Evolutionary conservation across 331 rosid genomes (phyloP), one percentile per base, ranked within the genome.

Genomic region (Malus hybrid): DNA sequence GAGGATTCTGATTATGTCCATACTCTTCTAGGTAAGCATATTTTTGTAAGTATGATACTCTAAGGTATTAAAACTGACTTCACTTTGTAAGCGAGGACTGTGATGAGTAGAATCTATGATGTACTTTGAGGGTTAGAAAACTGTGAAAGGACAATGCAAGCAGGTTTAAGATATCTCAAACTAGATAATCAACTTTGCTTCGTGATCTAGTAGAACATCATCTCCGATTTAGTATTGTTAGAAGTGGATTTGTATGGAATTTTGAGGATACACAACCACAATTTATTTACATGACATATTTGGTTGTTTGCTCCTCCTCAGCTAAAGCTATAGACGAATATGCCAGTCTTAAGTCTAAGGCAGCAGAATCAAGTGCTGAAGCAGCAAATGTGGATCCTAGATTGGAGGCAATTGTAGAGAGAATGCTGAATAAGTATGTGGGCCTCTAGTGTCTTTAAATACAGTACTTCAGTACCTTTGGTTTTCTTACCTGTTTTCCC

Each of bases 241-340:
- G 29, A 52, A 44, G 52, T 59, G 34, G 67, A 56, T 29, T 22
- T 52, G 65, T 46, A 42, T 44, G 27, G 32, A 20, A 52, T 11
- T 7, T 46, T 78, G 33, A 50, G 55, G 62, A 12, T 62, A 32
- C 13, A 73, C 34, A 12, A 73, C 61, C 10, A 66, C 74, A 44
- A n/a, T 57, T 56, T 29, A 9, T 20, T 74, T 74, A 42, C 77
- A 39, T 67, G 69, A 76, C 32, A 31, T 68, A 54, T 76, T 76
- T 20, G 69, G 69, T 61, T 65, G 48, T 76, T 79, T 85, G 16
- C 61, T 84, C 60, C 65, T 80, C 71, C 73, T 78, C 93, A 94
- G 99, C 96, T 74, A 92, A 92, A 80, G 97, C 96, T 70, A 92
- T 94, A 36, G 97, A 92, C 78, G 97, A 89, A 84, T 92, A 94